phyloP scores from a whole-genome alignment of 441 rosid genomes.

The Pelargonium fulgidum region DNA sequence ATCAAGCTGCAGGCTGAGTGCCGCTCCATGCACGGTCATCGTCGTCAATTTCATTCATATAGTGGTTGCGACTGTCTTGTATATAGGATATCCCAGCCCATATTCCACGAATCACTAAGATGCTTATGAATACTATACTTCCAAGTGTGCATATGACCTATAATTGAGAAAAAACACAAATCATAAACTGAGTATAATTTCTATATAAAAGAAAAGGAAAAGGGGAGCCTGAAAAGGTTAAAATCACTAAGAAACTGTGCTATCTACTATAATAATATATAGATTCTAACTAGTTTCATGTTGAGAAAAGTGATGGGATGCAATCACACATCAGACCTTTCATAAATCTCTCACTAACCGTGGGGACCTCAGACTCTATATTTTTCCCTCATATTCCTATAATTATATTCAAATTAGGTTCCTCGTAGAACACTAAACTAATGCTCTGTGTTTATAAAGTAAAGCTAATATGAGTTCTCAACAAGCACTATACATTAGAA shows the following conservation, averaged over 20 bases:
- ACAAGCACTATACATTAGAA: neutral
- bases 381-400: neutral
- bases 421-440: neutral
- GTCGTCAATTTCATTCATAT: slow-evolving; percentile 35
- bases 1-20: slow-evolving; percentile 38
- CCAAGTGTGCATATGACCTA: slow-evolving; percentile 93
- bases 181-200: neutral
- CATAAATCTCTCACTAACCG: neutral
- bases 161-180: neutral
- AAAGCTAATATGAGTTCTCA: no score
- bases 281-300: no score
- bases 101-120: slow-evolving; percentile 67
- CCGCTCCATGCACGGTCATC: slow-evolving; percentile 54
- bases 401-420: neutral
- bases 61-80: slow-evolving; percentile 51
- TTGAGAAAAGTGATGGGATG: no score
- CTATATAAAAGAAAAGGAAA: neutral
- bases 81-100: slow-evolving; percentile 63
- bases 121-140: slow-evolving; percentile 70
- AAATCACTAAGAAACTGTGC: no score
- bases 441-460: no score
- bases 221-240: neutral
- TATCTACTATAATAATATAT: no score
- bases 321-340: neutral
- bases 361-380: neutral